phyloP scores from a whole-genome alignment of 73 alveolate species.

The Tetrahymena elliotti region DNA sequence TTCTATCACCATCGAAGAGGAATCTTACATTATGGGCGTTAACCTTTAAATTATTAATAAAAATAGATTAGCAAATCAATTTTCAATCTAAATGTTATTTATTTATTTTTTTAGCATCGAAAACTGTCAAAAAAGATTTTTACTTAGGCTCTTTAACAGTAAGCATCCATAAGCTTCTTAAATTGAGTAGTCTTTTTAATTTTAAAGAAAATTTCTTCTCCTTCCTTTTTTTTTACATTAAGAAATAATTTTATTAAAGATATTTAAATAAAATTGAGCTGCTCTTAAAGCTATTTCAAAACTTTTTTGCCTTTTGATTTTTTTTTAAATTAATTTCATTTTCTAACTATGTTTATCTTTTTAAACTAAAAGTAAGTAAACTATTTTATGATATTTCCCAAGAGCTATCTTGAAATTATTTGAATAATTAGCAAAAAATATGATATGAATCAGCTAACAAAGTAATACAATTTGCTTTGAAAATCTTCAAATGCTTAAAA shows the following conservation, averaged over 20 bases:
- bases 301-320: not conserved
- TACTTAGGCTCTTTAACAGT: slow-evolving; percentile 25
- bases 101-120: not conserved
- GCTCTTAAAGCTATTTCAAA: not conserved
- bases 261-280: not conserved
- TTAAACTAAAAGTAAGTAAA: not conserved
- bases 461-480: no score
- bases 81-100: not conserved
- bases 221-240: not conserved
- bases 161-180: slow-evolving; percentile 39
- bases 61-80: not conserved
- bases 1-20: slow-evolving; percentile 26
- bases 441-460: not conserved
- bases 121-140: not conserved
- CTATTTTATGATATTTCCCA: no score
- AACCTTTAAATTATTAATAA: not conserved
- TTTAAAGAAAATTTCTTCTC: slow-evolving; percentile 38
- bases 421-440: not conserved
- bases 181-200: slow-evolving; percentile 23
- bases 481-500: not conserved
- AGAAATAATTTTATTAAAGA: not conserved
- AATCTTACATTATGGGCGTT: slow-evolving; percentile 22
- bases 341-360: no score
- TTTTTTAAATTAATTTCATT: not conserved
- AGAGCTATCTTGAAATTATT: not conserved